Evolutionary conservation across 352 stramenopile species (phyloP), one percentile per base, ranked within the genome.

Genomic region (Globisporangium lucens): DNA sequence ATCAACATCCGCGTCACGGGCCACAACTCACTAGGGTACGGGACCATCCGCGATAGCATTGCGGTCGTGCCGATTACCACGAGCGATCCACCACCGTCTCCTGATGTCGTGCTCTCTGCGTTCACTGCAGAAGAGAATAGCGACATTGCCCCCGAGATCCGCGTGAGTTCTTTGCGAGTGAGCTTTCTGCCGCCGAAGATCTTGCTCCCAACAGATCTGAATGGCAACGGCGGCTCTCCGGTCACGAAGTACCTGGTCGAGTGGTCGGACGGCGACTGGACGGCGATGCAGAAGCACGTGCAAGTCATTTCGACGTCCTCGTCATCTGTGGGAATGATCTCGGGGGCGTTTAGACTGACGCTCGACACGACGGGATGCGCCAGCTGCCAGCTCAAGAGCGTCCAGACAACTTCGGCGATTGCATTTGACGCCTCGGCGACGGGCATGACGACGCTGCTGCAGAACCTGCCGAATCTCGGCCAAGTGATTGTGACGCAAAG

Each of bases 381-480:
- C 3, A 68, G 82, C 22, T 95, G 84, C 75, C 86, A 98, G 69
- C 80, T 97, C 15, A 84, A 84, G 57, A 78, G 69, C 13, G 29
- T 41, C 12, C 82, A 89, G 53, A 75, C 78, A 17, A 96, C 92
- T 0, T 82, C 87, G 3, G 72, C 77, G 12, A 95, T 98, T 41
- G 75, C 85, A 15, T 79, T 83, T 38, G 90, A 95, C 43, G 74
- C 80, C 24, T 83, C 80, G 0, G 71, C 69, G 0, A 53, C 51
- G 15, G 77, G 83, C 4, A 70, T 99, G 67, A 89, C 90, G 38
- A 89, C 68, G 5, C 79, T 93, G 24, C 65, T 99, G 27, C 85
- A 96, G 63, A 98, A 98, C 63, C 78, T 99, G 63, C 90, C 90
- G 5, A 98, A 98, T 72, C 76, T 99, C 20, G 96, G 94, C 5